Conservation (phyloP, 345 rosid species). For the Toxicodendron radicans region DNA sequence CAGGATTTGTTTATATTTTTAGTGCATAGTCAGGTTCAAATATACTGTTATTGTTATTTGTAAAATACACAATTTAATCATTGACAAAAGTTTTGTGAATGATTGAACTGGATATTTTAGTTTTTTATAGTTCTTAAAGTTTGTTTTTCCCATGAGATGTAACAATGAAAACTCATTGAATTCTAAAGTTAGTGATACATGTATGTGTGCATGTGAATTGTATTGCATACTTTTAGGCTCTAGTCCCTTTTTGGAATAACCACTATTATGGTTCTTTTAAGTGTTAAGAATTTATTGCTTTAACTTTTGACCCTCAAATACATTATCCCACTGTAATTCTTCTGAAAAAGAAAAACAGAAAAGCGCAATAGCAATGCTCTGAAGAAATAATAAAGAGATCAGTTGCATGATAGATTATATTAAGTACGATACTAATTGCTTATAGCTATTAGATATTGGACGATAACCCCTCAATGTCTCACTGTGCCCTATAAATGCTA, state of each 20-base stretch:
- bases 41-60: background rate
- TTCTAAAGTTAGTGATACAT: background rate
- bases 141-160: background rate
- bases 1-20: slow-evolving; percentile 14
- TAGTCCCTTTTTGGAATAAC: background rate
- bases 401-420: background rate
- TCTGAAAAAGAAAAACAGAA: background rate
- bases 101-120: background rate
- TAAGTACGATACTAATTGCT: background rate
- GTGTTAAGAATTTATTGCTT: background rate
- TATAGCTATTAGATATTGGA: background rate
- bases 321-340: background rate
- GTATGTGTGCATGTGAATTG: background rate
- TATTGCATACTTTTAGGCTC: background rate
- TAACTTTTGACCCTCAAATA: background rate
- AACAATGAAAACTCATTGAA: slow-evolving; percentile 1
- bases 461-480: background rate
- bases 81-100: background rate
- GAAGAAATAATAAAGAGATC: background rate
- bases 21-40: background rate
- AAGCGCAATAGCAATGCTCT: background rate
- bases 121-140: background rate
- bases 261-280: background rate
- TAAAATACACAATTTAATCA: background rate
- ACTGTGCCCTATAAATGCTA: slow-evolving; percentile 12